Evolutionary conservation across 129 eudicot species (phyloP).

Genomic region (Oenanthe sinensis): DNA sequence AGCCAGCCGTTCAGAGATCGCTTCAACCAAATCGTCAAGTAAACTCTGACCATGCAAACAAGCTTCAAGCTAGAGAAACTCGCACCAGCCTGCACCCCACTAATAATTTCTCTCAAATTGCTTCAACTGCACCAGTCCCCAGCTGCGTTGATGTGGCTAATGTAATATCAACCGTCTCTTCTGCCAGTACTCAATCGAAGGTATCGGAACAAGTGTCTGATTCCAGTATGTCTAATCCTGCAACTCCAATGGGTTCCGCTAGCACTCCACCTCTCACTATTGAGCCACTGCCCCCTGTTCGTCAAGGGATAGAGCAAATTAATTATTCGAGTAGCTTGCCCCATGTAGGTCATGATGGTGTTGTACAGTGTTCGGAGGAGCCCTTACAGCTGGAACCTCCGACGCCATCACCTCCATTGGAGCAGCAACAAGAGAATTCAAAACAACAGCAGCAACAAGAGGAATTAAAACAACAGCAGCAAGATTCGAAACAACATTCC

Average conservation of each 20-base stretch:
- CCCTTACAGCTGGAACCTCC: slow-evolving; percentile 26
- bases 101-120: slow-evolving; percentile 24
- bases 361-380: slow-evolving; percentile 34
- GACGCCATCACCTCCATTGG: slow-evolving; percentile 20
- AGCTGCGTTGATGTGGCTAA: slow-evolving; percentile 25
- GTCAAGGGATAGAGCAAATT: slow-evolving; percentile 36
- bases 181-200: slow-evolving; percentile 28
- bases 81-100: slow-evolving; percentile 22
- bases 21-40: slow-evolving; percentile 35
- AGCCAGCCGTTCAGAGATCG: slow-evolving; percentile 30
- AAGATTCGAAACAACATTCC: slow-evolving; percentile 14
- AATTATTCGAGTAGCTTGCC: slow-evolving; percentile 35
- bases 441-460: slow-evolving; percentile 7
- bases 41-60: slow-evolving; percentile 35
- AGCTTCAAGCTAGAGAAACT: slow-evolving; percentile 30
- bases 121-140: neutral
- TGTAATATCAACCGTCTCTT: slow-evolving; percentile 23
- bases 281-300: slow-evolving; percentile 26
- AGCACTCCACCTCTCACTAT: slow-evolving; percentile 28
- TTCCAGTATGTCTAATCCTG: slow-evolving; percentile 29
- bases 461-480: neutral
- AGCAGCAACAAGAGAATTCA: slow-evolving; percentile 6
- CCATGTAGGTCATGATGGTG: slow-evolving; percentile 31
- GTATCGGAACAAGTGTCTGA: slow-evolving; percentile 35
- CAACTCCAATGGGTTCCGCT: slow-evolving; percentile 25